Percentiles rank a stretch among this genome's conserved stretches.
Conservation (phyloP, 2,329 filamentous ascomycete species). For the Aspergillus sp. region DNA sequence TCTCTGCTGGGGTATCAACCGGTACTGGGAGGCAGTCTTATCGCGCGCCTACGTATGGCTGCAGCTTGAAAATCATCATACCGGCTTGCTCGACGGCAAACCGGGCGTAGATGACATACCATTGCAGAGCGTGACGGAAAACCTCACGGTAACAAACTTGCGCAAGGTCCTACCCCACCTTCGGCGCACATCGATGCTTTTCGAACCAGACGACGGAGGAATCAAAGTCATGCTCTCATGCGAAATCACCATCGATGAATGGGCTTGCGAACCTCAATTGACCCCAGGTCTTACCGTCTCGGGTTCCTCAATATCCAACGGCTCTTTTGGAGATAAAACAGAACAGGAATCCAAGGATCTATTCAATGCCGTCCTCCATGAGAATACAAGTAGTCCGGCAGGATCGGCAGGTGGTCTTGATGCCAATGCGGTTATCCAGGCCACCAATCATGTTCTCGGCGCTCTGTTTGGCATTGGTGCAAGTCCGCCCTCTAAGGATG, state of each 20-base stretch:
- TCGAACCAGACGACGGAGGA: constrained; percentile 20
- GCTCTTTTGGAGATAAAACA: constrained; percentile 25
- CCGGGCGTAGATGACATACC: not conserved
- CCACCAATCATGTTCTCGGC: constrained; percentile 35
- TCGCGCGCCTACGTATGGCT: constrained; percentile 41
- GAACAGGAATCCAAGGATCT: constrained; percentile 40
- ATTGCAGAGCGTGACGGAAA: constrained; percentile 7
- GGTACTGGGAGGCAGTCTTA: constrained; percentile 42
- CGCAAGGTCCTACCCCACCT: constrained; percentile 36
- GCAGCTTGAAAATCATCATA: constrained; percentile 29
- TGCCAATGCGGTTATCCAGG: constrained; percentile 32
- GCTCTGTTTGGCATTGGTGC: constrained; percentile 28
- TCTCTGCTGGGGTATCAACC: constrained; percentile 42
- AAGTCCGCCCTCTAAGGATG: not conserved
- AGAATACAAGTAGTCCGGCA: constrained; percentile 9
- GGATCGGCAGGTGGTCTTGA: constrained; percentile 17
- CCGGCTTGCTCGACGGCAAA: constrained; percentile 6
- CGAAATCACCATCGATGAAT: constrained; percentile 36
- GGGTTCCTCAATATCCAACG: constrained; percentile 9
- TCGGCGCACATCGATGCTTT: constrained; percentile 35
- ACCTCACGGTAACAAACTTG: constrained; percentile 24
- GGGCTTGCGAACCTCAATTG: constrained; percentile 42
- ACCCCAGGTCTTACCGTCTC: constrained; percentile 37
- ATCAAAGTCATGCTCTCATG: constrained; percentile 35
- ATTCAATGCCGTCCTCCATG: constrained; percentile 35